Evolutionary conservation across 495 filamentous ascomycete species (phyloP).

Genomic region (Endocarpon pusillum): DNA sequence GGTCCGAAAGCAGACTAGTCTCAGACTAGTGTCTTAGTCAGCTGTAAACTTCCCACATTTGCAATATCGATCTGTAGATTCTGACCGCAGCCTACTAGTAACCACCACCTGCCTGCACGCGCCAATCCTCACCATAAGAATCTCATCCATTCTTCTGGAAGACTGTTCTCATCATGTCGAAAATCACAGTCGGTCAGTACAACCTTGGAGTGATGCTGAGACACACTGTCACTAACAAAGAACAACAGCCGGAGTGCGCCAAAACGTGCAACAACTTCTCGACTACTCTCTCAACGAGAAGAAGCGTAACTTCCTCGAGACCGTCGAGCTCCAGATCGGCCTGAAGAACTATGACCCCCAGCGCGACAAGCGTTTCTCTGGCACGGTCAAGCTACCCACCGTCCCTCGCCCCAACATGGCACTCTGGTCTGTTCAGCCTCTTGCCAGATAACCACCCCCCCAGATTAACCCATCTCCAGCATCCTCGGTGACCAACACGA

Average conservation of each 20-base stretch:
- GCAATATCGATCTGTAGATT: too few relatives aligned
- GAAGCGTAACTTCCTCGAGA: conserved; percentile 99
- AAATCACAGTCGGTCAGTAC: conserved; percentile 70
- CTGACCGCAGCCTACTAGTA: too few relatives aligned
- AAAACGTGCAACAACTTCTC: conserved; percentile 76
- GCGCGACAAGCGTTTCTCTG: conserved; percentile 99
- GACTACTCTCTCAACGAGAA: conserved; percentile 92
- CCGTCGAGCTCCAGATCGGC: conserved; percentile 82
- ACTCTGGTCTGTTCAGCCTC: conserved; percentile 50
- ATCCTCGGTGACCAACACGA: conserved; percentile 99
- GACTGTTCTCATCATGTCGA: conserved; percentile 56
- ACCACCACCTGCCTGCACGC: too few relatives aligned
- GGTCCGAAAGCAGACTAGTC: too few relatives aligned
- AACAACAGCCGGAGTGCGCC: conserved; percentile 78
- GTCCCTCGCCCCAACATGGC: conserved; percentile 86
- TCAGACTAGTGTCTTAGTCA: too few relatives aligned
- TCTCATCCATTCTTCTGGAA: conserved; percentile 33
- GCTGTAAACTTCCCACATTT: too few relatives aligned
- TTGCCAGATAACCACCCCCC: neutral
- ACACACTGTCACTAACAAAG: neutral
- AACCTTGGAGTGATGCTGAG: neutral
- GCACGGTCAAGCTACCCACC: conserved; percentile 83
- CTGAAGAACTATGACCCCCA: conserved; percentile 99
- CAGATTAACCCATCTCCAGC: conserved; percentile 22
- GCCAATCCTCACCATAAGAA: conserved; percentile 60